These are phyloP conservation scores for Colletotrichum gigasporum DNA, from an alignment of 2,329 filamentous ascomycete genomes.

Conservation along the genomic window DNA sequence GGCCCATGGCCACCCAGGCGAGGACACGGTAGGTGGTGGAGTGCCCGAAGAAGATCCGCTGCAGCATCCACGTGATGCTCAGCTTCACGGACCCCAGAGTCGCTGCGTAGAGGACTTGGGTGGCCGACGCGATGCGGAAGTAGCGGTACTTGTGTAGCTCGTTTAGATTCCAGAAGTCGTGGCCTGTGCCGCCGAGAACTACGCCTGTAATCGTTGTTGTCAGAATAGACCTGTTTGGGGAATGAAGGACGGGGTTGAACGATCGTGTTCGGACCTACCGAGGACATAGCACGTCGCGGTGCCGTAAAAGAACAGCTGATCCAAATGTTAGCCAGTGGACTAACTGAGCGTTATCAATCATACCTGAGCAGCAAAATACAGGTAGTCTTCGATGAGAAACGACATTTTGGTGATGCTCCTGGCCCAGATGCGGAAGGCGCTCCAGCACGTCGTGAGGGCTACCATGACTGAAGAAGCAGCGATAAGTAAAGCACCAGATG, in stretches of 20 bases:
- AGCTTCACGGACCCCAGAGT: conserved; percentile 2
- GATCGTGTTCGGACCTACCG: background rate
- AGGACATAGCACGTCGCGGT: background rate
- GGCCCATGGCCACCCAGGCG: background rate
- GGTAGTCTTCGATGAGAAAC: background rate
- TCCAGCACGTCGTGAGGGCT: background rate
- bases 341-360: background rate
- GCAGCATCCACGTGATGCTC: conserved; percentile 4
- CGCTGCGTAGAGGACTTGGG: conserved; percentile 7
- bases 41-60: conserved; percentile 9
- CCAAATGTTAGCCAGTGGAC: background rate
- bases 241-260: background rate
- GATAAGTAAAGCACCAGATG: background rate
- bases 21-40: background rate
- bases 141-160: background rate
- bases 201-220: background rate
- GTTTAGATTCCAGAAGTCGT: background rate
- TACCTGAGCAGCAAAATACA: conserved; percentile 1
- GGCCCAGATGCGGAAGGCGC: background rate
- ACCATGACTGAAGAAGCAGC: background rate
- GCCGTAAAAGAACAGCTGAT: conserved; percentile 1
- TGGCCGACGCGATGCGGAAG: background rate
- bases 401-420: background rate
- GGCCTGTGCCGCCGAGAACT: background rate
- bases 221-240: background rate